Conservation (phyloP, 176 grass and related monocot genomes). For the Juncus inflexus region DNA sequence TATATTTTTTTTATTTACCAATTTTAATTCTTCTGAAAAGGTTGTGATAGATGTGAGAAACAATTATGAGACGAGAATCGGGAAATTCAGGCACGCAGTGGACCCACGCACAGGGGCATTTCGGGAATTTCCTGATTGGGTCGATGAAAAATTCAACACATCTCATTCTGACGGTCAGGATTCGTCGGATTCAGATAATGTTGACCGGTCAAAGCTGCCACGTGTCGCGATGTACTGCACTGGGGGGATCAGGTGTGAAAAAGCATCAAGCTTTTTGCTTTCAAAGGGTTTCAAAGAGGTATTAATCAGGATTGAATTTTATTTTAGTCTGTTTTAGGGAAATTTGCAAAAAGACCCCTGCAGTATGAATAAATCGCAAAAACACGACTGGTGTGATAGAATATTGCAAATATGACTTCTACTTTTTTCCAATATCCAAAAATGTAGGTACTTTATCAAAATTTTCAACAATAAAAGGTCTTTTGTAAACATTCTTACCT, state of each 20-base stretch:
- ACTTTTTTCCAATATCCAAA: too few relatives aligned
- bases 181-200: conserved; percentile 10
- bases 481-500: too few relatives aligned
- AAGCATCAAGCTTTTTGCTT: conserved; percentile 96
- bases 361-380: too few relatives aligned
- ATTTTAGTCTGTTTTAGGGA: too few relatives aligned
- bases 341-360: too few relatives aligned
- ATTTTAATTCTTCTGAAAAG: conserved; percentile 33
- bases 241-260: conserved; percentile 96
- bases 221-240: conserved; percentile 99
- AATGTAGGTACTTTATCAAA: too few relatives aligned
- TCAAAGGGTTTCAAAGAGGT: conserved; percentile 95
- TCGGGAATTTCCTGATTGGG: conserved; percentile 81
- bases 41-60: conserved; percentile 96
- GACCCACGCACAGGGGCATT: conserved; percentile 82
- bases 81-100: conserved; percentile 85
- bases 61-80: conserved; percentile 90
- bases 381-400: too few relatives aligned
- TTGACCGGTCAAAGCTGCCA: conserved; percentile 43
- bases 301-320: neutral
- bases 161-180: conserved; percentile 33
- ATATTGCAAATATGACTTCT: too few relatives aligned
- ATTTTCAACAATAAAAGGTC: too few relatives aligned
- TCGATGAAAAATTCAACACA: conserved; percentile 70
- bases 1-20: neutral